These are phyloP conservation scores for Aspergillus proliferans DNA, from an alignment of 2,329 filamentous ascomycete genomes.

Conservation along the genomic window DNA sequence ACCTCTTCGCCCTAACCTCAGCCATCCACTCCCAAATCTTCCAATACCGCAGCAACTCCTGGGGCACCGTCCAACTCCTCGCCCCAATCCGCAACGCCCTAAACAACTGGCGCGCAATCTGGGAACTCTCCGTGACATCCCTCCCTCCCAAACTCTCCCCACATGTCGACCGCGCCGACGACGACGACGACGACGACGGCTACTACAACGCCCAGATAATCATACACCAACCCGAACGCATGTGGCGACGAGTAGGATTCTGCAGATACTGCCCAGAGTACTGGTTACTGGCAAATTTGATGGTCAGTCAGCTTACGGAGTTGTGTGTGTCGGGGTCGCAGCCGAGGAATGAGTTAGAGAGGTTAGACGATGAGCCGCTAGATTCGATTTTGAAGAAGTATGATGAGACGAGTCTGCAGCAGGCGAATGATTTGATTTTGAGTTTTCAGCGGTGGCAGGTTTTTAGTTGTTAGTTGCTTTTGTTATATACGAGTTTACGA, in stretches of 20 bases:
- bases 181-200: slow-evolving; percentile 5
- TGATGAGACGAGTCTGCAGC: slow-evolving; percentile 37
- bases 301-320: slow-evolving; percentile 21
- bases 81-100: slow-evolving; percentile 26
- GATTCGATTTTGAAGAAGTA: slow-evolving; percentile 31
- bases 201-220: slow-evolving; percentile 5
- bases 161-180: background rate
- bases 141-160: background rate
- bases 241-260: slow-evolving; percentile 34
- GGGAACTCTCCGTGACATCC: slow-evolving; percentile 12
- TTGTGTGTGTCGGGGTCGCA: slow-evolving; percentile 2
- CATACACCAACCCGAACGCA: slow-evolving; percentile 10
- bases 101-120: slow-evolving; percentile 16
- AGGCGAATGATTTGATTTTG: slow-evolving; percentile 35
- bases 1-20: slow-evolving; percentile 22
- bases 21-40: slow-evolving; percentile 27
- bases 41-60: slow-evolving; percentile 29
- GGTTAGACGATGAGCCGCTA: slow-evolving; percentile 6
- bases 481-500: too few species aligned
- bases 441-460: slow-evolving; percentile 29
- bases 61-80: slow-evolving; percentile 20
- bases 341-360: slow-evolving; percentile 1
- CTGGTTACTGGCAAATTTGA: slow-evolving; percentile 31
- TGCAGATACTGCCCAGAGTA: slow-evolving; percentile 28
- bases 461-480: too few species aligned